phyloP scores from a whole-genome alignment of 2,329 filamentous ascomycete species.

The Pseudogymnoascus sp. region DNA sequence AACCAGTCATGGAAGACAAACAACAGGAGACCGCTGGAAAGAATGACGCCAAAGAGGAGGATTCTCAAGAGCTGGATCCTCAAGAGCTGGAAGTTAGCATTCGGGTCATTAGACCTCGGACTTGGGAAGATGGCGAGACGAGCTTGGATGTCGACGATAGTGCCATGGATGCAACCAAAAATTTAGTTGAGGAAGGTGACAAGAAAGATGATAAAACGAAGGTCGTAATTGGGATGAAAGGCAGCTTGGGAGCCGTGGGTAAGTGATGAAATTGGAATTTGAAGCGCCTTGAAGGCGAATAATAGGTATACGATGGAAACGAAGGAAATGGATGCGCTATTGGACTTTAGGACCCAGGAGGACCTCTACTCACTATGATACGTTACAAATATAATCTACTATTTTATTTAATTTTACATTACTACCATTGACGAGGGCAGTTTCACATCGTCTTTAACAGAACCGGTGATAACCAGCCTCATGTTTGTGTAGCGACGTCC shows the following conservation, averaged over 20 bases:
- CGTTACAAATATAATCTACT: neutral
- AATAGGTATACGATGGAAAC: neutral
- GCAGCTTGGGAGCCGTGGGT: neutral
- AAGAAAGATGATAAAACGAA: neutral
- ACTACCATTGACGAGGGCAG: neutral
- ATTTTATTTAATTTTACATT: neutral
- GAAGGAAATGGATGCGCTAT: neutral
- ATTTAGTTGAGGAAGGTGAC: constrained; percentile 7
- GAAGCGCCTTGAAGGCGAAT: neutral
- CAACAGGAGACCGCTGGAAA: neutral
- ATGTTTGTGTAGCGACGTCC: neutral
- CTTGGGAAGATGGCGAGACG: constrained; percentile 18
- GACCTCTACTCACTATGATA: neutral
- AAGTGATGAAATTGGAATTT: neutral
- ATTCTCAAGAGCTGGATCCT: constrained; percentile 26
- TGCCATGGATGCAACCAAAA: constrained; percentile 37
- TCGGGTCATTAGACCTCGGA: constrained; percentile 19
- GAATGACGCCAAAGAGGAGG: constrained; percentile 18
- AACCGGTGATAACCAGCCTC: neutral
- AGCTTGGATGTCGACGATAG: constrained; percentile 39
- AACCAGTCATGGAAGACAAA: neutral
- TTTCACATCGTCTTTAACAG: neutral
- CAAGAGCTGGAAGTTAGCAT: constrained; percentile 20
- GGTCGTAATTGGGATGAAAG: neutral
- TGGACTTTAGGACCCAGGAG: neutral